phyloP scores from a whole-genome alignment of 2,329 filamentous ascomycete genomes.

The Aspergillus sp. region DNA sequence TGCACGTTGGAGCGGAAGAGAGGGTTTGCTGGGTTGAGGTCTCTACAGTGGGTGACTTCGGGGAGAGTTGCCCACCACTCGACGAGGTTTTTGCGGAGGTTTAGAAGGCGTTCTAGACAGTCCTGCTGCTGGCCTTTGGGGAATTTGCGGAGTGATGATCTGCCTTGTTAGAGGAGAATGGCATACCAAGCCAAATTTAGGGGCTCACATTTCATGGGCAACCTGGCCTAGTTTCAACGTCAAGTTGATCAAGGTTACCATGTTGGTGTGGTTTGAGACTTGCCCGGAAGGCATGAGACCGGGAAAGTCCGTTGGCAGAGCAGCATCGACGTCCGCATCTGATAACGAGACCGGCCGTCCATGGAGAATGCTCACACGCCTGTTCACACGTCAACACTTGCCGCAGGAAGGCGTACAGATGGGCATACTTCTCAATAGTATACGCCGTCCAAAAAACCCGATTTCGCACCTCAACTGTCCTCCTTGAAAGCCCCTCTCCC shows the following conservation, averaged over 20 bases:
- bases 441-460: slow-evolving; percentile 54
- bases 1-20: slow-evolving; percentile 47
- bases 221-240: slow-evolving; percentile 36
- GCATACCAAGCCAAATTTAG: neutral
- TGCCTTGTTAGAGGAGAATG: slow-evolving; percentile 9
- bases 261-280: slow-evolving; percentile 41
- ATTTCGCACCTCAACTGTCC: slow-evolving; percentile 48
- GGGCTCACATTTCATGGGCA: slow-evolving; percentile 34
- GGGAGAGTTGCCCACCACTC: slow-evolving; percentile 39
- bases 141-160: slow-evolving; percentile 33
- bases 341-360: slow-evolving; percentile 50
- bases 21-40: slow-evolving; percentile 36
- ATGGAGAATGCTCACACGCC: slow-evolving; percentile 51
- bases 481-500: slow-evolving; percentile 42
- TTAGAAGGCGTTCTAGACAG: slow-evolving; percentile 34
- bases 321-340: slow-evolving; percentile 48
- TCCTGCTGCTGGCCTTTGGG: slow-evolving; percentile 34
- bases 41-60: slow-evolving; percentile 32
- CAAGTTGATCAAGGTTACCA: slow-evolving; percentile 43
- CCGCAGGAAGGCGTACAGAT: neutral
- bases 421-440: slow-evolving; percentile 47
- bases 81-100: slow-evolving; percentile 32
- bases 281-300: slow-evolving; percentile 38
- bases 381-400: slow-evolving; percentile 17
- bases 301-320: slow-evolving; percentile 44